Evolutionary conservation across 352 stramenopile species (phyloP).

Genomic region (Blastocystis sp.): DNA sequence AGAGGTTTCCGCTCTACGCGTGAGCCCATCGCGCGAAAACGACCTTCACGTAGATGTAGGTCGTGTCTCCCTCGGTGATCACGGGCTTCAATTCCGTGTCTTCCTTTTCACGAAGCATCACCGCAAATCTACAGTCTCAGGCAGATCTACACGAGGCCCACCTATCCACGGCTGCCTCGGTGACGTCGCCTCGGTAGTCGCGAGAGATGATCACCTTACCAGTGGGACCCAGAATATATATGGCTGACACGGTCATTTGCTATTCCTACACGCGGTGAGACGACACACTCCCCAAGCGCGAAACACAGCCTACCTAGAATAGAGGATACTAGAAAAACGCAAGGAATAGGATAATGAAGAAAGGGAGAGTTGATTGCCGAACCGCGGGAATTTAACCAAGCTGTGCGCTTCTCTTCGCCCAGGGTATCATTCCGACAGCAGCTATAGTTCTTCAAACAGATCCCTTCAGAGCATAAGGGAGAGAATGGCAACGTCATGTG

Average conservation of each 20-base stretch:
- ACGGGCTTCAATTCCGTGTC: constrained; percentile 88
- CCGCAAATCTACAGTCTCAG: constrained; percentile 77
- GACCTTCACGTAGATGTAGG: constrained; percentile 90
- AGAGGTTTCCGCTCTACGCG: constrained; percentile 92
- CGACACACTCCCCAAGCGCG: not conserved
- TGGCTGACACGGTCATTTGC: constrained; percentile 78
- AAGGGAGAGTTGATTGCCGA: not conserved
- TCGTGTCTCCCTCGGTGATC: constrained; percentile 85
- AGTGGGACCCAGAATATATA: constrained; percentile 98
- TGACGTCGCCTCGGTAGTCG: constrained; percentile 97
- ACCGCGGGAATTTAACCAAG: not conserved
- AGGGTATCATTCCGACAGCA: not conserved
- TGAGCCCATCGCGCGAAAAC: constrained; percentile 21
- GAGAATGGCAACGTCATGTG: no score
- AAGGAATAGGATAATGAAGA: not conserved
- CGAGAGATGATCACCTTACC: constrained; percentile 98
- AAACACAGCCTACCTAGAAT: not conserved
- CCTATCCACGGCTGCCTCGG: constrained; percentile 84
- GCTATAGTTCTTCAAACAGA: not conserved
- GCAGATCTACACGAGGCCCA: constrained; percentile 41
- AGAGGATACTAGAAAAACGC: not conserved
- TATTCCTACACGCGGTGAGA: constrained; percentile 8
- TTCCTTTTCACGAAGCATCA: constrained; percentile 88
- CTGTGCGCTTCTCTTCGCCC: not conserved
- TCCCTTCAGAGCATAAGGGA: no score